Percentiles rank a stretch among this genome's conserved stretches.
These are phyloP conservation scores for Penicillium sp. DNA, from an alignment of 2,329 filamentous ascomycete species.

Conservation along the genomic window DNA sequence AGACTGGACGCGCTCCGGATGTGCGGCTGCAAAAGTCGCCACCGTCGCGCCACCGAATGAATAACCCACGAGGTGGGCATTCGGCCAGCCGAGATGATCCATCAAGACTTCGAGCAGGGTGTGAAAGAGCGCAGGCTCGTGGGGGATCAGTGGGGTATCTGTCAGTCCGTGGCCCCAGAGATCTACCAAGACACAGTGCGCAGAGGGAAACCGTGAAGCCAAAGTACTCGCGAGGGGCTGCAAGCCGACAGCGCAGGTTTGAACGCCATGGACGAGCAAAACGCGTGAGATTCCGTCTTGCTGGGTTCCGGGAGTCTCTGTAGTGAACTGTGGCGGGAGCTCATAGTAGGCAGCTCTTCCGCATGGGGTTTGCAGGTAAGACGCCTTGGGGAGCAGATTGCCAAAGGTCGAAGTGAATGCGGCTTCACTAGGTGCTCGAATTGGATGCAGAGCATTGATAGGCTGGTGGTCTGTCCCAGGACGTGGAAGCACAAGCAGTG, in stretches of 20 bases:
- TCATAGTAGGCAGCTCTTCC: constrained; percentile 19
- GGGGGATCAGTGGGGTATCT: constrained; percentile 42
- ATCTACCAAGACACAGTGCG: constrained; percentile 44
- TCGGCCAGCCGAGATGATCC: constrained; percentile 37
- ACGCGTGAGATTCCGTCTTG: constrained; percentile 23
- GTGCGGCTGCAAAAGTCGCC: constrained; percentile 33
- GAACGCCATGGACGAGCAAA: constrained; percentile 47
- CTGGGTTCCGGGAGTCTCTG: neutral
- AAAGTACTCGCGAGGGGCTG: constrained; percentile 39
- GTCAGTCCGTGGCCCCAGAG: constrained; percentile 52
- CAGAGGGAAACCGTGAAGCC: constrained; percentile 27
- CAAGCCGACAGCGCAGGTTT: constrained; percentile 48
- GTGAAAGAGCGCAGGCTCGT: constrained; percentile 42
- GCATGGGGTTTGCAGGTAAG: constrained; percentile 15
- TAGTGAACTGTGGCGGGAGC: constrained; percentile 2
- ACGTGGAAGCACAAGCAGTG: constrained; percentile 15
- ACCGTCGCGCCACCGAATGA: constrained; percentile 45
- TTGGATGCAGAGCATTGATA: neutral
- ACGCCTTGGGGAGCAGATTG: constrained; percentile 15
- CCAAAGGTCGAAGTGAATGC: constrained; percentile 20
- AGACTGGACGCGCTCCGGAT: constrained; percentile 27
- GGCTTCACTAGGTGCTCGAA: constrained; percentile 21
- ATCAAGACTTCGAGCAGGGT: constrained; percentile 38
- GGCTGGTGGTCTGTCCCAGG: constrained; percentile 6
- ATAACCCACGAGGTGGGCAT: constrained; percentile 45